Evolutionary conservation across 208 protist species (phyloP).

Genomic region (Lotmaria passim): DNA sequence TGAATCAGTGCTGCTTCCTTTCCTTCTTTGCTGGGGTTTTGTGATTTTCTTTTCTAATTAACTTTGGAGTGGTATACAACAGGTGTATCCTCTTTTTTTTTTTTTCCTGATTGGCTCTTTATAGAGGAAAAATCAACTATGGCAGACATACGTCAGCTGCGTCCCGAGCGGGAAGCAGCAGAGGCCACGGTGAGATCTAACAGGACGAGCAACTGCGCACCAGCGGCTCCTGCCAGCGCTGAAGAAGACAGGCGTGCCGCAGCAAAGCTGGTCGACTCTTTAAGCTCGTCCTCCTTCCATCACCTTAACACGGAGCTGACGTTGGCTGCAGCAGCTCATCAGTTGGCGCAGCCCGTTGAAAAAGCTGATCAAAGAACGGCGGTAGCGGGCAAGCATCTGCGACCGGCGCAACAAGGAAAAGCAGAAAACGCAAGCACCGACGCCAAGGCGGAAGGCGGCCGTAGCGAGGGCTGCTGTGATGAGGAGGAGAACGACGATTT

Average conservation of each 20-base stretch:
- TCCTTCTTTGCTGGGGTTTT: slow-evolving; percentile 4
- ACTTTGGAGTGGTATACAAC: slow-evolving; percentile 1
- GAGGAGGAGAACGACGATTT: slow-evolving; percentile 16
- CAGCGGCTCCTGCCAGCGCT: too few relatives aligned
- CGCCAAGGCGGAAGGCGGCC: neutral
- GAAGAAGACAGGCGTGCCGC: too few relatives aligned
- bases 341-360: too few relatives aligned
- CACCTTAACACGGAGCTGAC: too few relatives aligned
- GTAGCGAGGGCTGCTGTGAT: neutral
- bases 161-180: too few relatives aligned
- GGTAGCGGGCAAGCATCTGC: neutral
- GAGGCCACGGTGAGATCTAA: too few relatives aligned
- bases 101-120: slow-evolving; percentile 17
- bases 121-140: neutral
- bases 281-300: too few relatives aligned
- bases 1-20: neutral
- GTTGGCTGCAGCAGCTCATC: too few relatives aligned
- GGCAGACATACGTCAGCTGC: neutral
- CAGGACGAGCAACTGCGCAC: too few relatives aligned
- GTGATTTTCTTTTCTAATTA: neutral
- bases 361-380: neutral
- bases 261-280: too few relatives aligned
- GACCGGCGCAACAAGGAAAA: neutral
- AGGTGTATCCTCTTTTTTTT: slow-evolving; percentile 12
- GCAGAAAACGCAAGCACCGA: neutral